Base-by-base conservation (phyloP, 352 stramenopile genomes). In the Globisporangium emineosum region DNA sequence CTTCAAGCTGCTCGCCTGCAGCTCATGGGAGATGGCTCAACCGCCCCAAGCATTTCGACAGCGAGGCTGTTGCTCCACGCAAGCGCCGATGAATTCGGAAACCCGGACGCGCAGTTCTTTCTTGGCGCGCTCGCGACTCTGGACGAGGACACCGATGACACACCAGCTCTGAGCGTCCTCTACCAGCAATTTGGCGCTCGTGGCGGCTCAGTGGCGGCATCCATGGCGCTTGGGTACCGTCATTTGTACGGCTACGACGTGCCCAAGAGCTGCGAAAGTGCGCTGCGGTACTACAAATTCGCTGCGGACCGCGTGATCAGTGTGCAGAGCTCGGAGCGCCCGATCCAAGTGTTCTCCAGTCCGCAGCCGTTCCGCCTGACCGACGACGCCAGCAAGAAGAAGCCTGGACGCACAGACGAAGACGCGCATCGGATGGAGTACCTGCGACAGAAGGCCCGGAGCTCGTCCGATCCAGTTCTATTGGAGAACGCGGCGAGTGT, bases 261-360 rank as follows among this genome's bases (percentile, higher is more conserved):
- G 1, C 65, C 72, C 1, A 73, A 68, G 30, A 86, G 72, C 6
- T 96, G 89, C 60, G 71, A 81, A 13, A 42, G 62, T 8, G 75
- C 89, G 4, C 55, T 96, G 27, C 61, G 67, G 23, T 78, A 92
- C 73, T 96, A 97, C 75, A 90, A 93, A 56, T 71, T 73, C 13
- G 88, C 81, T 0, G 89, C 88, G 0, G 79, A 83, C 40, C 70
- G 75, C 13, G 77, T 86, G 32, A 77, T 85, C 3, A 57, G 65
- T 0, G 33, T 69, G 27, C 58, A 82, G 57, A 58, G 53, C 13
- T 51, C 50, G 9, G 62, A 64, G 7, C 64, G 65, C 8, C 71
- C 76, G 1, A 61, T 79, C 6, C 73, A 83, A 51, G 43, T 81
- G 17, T 89, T 79, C 61, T 69, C 76, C 0, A 72, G 67, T 3